phyloP scores from a whole-genome alignment of 148 eudicot genomes.

The Chenopodium album region DNA sequence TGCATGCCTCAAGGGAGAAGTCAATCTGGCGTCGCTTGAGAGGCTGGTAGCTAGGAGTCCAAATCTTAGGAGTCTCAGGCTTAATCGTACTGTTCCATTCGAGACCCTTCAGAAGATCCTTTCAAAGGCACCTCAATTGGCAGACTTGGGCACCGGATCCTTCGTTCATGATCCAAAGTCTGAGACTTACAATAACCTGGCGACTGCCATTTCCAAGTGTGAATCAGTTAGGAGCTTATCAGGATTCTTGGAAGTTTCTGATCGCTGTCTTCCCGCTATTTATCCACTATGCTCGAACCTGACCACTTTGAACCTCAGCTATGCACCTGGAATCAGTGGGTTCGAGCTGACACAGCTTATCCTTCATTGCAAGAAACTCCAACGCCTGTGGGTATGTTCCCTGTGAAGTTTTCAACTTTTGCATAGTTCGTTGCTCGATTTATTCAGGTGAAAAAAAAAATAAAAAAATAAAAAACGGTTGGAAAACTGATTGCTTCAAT shows the following conservation, averaged over 20 bases:
- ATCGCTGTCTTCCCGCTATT: conserved; percentile 58
- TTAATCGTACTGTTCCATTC: conserved; percentile 63
- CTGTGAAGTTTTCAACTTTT: neutral
- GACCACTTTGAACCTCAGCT: conserved; percentile 71
- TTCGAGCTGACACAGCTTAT: conserved; percentile 64
- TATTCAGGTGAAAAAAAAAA: neutral
- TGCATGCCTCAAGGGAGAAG: conserved; percentile 80
- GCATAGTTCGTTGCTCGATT: neutral
- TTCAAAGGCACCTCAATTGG: conserved; percentile 59
- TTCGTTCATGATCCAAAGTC: conserved; percentile 59
- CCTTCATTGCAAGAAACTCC: conserved; percentile 60
- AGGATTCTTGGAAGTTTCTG: conserved; percentile 64
- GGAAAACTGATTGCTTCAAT: no score
- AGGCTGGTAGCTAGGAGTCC: conserved; percentile 66
- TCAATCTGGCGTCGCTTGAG: conserved; percentile 59
- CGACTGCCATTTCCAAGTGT: conserved; percentile 44
- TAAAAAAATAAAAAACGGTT: no score
- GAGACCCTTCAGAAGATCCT: conserved; percentile 62
- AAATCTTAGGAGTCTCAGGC: conserved; percentile 52
- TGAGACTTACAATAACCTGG: conserved; percentile 45
- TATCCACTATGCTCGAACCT: conserved; percentile 64
- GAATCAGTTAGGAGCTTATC: conserved; percentile 68
- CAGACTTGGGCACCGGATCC: conserved; percentile 72
- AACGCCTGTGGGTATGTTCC: conserved; percentile 64
- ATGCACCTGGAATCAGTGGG: conserved; percentile 64